phyloP scores from a whole-genome alignment of 495 filamentous ascomycete genomes.

The Hypoxylon perforatum region DNA sequence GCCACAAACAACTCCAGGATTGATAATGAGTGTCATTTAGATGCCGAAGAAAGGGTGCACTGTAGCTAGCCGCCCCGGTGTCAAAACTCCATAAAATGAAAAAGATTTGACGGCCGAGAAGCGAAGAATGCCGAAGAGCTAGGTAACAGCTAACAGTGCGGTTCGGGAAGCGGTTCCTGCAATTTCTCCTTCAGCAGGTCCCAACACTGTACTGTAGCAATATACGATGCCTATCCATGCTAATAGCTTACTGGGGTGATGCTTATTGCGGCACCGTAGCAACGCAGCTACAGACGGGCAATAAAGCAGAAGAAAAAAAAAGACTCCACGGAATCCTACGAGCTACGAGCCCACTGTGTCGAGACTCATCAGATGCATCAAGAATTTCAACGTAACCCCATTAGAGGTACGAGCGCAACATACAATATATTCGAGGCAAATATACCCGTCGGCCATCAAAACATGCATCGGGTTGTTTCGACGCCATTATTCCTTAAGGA shows the following conservation, averaged over 20 bases:
- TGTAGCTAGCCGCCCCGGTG: constrained; percentile 24
- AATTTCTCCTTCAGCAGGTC: constrained; percentile 25
- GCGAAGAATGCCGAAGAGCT: constrained; percentile 19
- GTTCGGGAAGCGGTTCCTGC: constrained; percentile 22
- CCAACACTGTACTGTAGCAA: constrained; percentile 18
- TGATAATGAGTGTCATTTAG: constrained; percentile 35
- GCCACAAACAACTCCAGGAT: constrained; percentile 23
- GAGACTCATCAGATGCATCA: neutral
- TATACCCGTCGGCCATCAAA: constrained; percentile 11
- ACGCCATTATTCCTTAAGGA: constrained; percentile 20
- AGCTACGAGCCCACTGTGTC: constrained; percentile 21
- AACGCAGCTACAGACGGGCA: constrained; percentile 10
- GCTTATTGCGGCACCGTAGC: constrained; percentile 35
- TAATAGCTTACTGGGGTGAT: constrained; percentile 33
- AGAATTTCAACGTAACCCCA: constrained; percentile 13
- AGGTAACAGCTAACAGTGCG: constrained; percentile 11
- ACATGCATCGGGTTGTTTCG: constrained; percentile 16
- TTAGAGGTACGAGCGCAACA: neutral
- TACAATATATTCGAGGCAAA: constrained; percentile 29
- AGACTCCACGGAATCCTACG: constrained; percentile 25
- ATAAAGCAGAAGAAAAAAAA: constrained; percentile 23
- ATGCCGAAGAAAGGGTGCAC: constrained; percentile 21
- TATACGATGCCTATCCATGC: constrained; percentile 31
- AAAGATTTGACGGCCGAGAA: constrained; percentile 14
- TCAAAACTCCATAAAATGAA: constrained; percentile 24